These are phyloP conservation scores for Podospora pseudopauciseta DNA, from an alignment of 495 filamentous ascomycete species.

Conservation along the genomic window DNA sequence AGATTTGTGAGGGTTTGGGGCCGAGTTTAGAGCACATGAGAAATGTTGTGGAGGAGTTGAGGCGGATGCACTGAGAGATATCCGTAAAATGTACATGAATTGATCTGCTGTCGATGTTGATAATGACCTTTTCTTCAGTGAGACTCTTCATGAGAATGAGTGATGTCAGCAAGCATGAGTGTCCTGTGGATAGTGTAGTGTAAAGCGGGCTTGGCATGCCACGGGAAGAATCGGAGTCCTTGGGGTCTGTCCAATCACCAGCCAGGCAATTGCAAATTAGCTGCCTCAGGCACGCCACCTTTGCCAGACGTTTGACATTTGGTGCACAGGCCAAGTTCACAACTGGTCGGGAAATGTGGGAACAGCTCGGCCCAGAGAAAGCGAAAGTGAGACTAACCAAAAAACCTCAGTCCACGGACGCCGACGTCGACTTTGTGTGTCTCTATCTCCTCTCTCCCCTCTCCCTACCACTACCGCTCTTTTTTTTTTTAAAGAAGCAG, in stretches of 20 bases:
- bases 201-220: conserved; percentile 4
- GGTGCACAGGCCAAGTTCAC: conserved; percentile 8
- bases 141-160: background rate
- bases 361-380: conserved; percentile 39
- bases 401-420: conserved; percentile 15
- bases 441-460: conserved; percentile 4
- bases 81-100: background rate
- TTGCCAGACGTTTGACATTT: conserved; percentile 2
- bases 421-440: conserved; percentile 3
- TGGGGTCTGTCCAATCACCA: conserved; percentile 27
- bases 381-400: background rate
- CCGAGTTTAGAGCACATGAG: conserved; percentile 68
- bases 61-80: conserved; percentile 57
- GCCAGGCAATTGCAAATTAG: conserved; percentile 17
- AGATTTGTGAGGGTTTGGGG: conserved; percentile 60
- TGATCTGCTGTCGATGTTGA: background rate
- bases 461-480: background rate
- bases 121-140: background rate
- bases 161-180: conserved; percentile 4
- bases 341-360: conserved; percentile 29
- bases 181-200: background rate
- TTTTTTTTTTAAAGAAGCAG: background rate
- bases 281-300: conserved; percentile 32
- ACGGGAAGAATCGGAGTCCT: conserved; percentile 28
- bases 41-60: conserved; percentile 67